Evolutionary conservation across 768 basidiomycete genomes (phyloP).

Genomic region (Boletales sp.): DNA sequence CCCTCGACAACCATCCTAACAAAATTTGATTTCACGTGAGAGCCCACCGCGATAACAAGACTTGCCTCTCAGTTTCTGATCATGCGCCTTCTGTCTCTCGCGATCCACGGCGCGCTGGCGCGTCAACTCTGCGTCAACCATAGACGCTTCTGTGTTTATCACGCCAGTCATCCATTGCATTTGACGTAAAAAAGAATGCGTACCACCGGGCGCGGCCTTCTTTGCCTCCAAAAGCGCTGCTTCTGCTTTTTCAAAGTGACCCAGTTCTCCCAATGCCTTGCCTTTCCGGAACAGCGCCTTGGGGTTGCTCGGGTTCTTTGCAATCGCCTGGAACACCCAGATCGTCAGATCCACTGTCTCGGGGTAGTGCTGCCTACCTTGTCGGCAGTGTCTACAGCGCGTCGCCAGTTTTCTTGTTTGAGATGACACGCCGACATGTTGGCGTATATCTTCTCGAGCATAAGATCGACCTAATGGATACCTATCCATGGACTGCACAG

Average conservation of each 20-base stretch:
- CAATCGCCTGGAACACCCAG: slow-evolving; percentile 50
- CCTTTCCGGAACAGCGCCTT: slow-evolving; percentile 82
- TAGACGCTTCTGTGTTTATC: slow-evolving; percentile 43
- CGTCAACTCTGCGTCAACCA: slow-evolving; percentile 62
- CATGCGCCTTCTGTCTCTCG: slow-evolving; percentile 60
- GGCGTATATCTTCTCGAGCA: slow-evolving; percentile 78
- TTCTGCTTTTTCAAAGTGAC: slow-evolving; percentile 72
- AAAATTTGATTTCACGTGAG: slow-evolving; percentile 4
- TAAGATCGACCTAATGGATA: slow-evolving; percentile 57
- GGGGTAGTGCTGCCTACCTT: slow-evolving; percentile 42
- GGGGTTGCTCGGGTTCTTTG: slow-evolving; percentile 70
- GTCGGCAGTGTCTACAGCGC: slow-evolving; percentile 77
- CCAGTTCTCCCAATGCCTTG: slow-evolving; percentile 73
- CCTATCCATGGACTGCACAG: neutral
- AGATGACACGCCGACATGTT: slow-evolving; percentile 86
- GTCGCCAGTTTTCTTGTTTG: slow-evolving; percentile 76
- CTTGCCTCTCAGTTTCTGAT: slow-evolving; percentile 72
- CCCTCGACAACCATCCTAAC: slow-evolving; percentile 32
- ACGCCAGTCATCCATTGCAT: neutral
- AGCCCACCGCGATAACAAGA: neutral
- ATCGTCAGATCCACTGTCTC: neutral
- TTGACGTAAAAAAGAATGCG: neutral
- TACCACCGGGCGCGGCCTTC: slow-evolving; percentile 60
- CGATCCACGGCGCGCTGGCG: slow-evolving; percentile 61
- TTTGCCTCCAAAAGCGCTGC: slow-evolving; percentile 63